Evolutionary conservation across 2,329 filamentous ascomycete genomes (phyloP).

Genomic region (Alternaria hordeiaustralica): DNA sequence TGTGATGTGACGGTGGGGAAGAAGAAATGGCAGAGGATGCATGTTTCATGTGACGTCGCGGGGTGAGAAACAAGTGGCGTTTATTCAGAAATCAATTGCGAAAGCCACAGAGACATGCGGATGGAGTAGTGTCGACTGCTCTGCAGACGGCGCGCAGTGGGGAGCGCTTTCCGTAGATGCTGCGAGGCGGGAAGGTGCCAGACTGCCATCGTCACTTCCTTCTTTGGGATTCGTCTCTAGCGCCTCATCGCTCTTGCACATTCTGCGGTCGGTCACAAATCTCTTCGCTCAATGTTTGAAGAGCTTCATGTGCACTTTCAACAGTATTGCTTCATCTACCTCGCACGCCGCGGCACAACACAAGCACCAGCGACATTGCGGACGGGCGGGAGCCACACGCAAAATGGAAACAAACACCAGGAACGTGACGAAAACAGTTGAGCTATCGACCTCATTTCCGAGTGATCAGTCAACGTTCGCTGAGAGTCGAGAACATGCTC

Average conservation of each 20-base stretch:
- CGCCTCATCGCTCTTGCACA: neutral
- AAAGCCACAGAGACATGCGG: neutral
- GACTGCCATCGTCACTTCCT: neutral
- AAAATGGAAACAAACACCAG: neutral
- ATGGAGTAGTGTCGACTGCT: neutral
- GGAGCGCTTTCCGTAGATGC: neutral
- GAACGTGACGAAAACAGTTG: conserved; percentile 5
- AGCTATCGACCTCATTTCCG: conserved; percentile 18
- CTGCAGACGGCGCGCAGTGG: neutral
- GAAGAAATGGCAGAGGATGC: neutral
- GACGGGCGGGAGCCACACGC: neutral
- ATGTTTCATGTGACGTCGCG: conserved; percentile 3
- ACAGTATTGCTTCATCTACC: conserved; percentile 13
- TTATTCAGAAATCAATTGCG: neutral
- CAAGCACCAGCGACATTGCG: neutral
- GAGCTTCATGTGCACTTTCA: neutral
- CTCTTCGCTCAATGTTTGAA: neutral
- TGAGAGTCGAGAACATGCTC: conserved; percentile 9
- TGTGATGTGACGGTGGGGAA: neutral
- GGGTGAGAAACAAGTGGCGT: neutral
- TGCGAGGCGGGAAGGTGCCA: neutral
- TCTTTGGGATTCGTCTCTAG: neutral
- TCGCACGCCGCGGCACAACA: conserved; percentile 2
- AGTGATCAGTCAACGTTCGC: conserved; percentile 8
- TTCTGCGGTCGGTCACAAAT: neutral